Evolutionary conservation across 2,329 filamentous ascomycete genomes (phyloP), one percentile per base, ranked within the genome.

Genomic region (Scleromitrula shiraiana): DNA sequence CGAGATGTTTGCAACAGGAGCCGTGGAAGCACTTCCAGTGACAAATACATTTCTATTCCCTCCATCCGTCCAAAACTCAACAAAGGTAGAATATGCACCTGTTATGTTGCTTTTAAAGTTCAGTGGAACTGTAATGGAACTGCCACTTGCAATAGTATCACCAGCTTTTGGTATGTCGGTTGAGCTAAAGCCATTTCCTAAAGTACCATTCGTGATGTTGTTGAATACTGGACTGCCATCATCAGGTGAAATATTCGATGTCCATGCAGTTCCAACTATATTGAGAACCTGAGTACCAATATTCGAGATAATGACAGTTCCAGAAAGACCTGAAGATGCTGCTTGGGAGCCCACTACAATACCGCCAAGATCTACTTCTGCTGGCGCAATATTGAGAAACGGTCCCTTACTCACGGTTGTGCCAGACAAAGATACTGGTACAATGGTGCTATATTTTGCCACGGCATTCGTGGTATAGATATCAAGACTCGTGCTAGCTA

Each of bases 351-450:
- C 73, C 1, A 70, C 66, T 24, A 80, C 68, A 2, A 76, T 65
- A 8, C 71, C 68, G 3, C 67, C 65, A 54, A 80, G 80, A 0
- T 70, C 68, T 4, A 80, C 54, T 12, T 59, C 62, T 2, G 51
- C 54, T 5, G 66, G 65, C 20, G 59, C 58, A 10, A 65, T 50
- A 14, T 55, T 45, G 10, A 68, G 48, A 45, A 62, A 63, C 3
- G 66, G 54, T n/a, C 40, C 52, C 7, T 58, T 54, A 15, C 62
- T 65, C 17, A 66, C 64, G 37, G 62, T 58, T 7, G 56, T 67
- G 7, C 66, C 66, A 12, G 58, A 59, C 22, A 68, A 50, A 32
- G 57, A 56, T 24, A 68, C 54, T 8, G 65, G 65, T 17, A 64
- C 62, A 5, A 55, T 54, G 10, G 58, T 65, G 14, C 64, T 60